phyloP scores from a whole-genome alignment of 2,329 filamentous ascomycete species.

The Alternaria ethzedia region DNA sequence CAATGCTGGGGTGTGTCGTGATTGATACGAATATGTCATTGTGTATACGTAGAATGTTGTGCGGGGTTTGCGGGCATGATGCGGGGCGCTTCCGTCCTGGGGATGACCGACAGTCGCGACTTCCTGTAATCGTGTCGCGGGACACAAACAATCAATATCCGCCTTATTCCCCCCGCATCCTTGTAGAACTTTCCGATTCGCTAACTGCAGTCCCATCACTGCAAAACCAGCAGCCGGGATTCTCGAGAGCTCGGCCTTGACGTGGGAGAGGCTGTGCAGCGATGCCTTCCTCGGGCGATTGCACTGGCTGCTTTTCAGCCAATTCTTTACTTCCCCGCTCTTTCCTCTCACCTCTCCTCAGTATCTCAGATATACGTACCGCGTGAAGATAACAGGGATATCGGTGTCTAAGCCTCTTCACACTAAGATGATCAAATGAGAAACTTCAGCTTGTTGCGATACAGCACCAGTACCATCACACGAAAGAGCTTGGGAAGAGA shows the following conservation, averaged over 20 bases:
- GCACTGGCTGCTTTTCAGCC: background rate
- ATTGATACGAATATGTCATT: background rate
- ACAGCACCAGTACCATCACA: background rate
- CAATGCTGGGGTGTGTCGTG: background rate
- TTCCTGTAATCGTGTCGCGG: background rate
- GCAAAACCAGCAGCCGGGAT: no score
- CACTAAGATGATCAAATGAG: background rate
- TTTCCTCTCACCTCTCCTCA: background rate
- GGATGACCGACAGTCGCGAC: background rate
- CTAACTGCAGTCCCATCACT: background rate
- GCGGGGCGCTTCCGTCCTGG: background rate
- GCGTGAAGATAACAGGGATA: no score
- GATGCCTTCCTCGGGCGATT: background rate
- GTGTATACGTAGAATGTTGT: background rate
- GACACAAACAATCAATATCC: background rate
- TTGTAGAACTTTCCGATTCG: accelerated
- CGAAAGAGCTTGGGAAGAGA: background rate
- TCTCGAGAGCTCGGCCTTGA: background rate
- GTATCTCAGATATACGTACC: background rate
- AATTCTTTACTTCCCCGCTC: accelerated
- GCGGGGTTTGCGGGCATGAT: background rate
- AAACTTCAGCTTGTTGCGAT: accelerated
- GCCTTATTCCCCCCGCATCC: background rate
- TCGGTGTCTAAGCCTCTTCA: no score
- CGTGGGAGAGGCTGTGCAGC: background rate